phyloP scores from a whole-genome alignment of 2,329 filamentous ascomycete species.

The Sclerotinia subarctica region DNA sequence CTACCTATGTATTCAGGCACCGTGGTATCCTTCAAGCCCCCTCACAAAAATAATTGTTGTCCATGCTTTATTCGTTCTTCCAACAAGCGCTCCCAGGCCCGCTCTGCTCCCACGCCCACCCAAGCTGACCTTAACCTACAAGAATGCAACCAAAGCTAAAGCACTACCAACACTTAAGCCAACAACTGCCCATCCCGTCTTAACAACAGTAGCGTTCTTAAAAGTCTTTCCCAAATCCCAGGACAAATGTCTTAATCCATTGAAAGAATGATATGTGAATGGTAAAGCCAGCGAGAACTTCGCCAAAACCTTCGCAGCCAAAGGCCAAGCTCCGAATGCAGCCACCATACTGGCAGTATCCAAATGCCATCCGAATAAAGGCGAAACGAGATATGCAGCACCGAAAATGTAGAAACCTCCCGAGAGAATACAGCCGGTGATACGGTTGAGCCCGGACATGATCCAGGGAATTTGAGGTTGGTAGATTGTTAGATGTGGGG shows the following conservation, averaged over 20 bases:
- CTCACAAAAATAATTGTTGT: neutral
- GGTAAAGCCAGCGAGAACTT: slow-evolving; percentile 60
- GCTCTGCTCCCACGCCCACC: no score
- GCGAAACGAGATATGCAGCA: slow-evolving; percentile 62
- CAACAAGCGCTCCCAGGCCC: neutral
- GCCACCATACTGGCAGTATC: slow-evolving; percentile 62
- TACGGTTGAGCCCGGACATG: slow-evolving; percentile 57
- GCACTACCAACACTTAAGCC: slow-evolving; percentile 52
- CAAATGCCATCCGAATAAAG: slow-evolving; percentile 64
- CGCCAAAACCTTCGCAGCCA: slow-evolving; percentile 54
- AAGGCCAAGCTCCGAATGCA: slow-evolving; percentile 59
- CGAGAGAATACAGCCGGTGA: slow-evolving; percentile 59
- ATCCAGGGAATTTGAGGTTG: slow-evolving; percentile 68
- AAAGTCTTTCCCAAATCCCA: slow-evolving; percentile 66
- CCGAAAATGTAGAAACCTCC: slow-evolving; percentile 66
- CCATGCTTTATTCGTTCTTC: slow-evolving; percentile 6
- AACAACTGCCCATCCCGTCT: slow-evolving; percentile 62
- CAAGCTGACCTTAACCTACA: slow-evolving; percentile 22
- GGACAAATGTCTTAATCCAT: slow-evolving; percentile 67
- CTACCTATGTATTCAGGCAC: neutral
- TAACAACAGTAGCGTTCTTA: slow-evolving; percentile 61
- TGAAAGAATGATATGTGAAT: slow-evolving; percentile 66
- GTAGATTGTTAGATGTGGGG: slow-evolving; percentile 71
- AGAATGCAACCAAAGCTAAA: slow-evolving; percentile 35
- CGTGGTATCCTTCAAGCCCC: neutral